A percentile compares a stretch with the other conserved stretches of the same genome.
These are phyloP conservation scores for Brettanomyces naardenensis DNA, from an alignment of 805 yeast genomes.

Conservation along the genomic window DNA sequence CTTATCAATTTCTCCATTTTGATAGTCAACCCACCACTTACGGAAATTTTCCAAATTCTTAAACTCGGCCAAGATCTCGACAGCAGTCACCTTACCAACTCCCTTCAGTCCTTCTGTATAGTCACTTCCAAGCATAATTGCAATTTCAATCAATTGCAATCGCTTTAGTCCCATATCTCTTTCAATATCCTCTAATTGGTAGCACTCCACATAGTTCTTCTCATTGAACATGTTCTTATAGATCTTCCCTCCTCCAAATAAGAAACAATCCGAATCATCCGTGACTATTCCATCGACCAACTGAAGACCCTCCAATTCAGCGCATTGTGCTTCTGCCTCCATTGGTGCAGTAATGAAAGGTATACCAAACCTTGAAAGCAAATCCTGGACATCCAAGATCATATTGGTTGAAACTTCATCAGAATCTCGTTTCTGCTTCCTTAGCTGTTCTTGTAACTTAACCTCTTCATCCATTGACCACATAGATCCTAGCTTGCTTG, in stretches of 20 bases:
- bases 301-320: slow-evolving; percentile 56
- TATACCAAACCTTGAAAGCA: slow-evolving; percentile 80
- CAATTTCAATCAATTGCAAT: slow-evolving; percentile 65
- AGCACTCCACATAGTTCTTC: slow-evolving; percentile 85
- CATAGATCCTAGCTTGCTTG: slow-evolving; percentile 5
- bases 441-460: slow-evolving; percentile 50
- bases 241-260: slow-evolving; percentile 80
- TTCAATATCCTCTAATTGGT: slow-evolving; percentile 50
- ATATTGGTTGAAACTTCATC: slow-evolving; percentile 84
- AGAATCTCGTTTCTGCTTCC: slow-evolving; percentile 72
- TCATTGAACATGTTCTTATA: slow-evolving; percentile 94
- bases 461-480: slow-evolving; percentile 35
- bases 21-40: slow-evolving; percentile 52
- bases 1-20: slow-evolving; percentile 30
- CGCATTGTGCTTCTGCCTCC: slow-evolving; percentile 99
- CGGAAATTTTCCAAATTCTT: slow-evolving; percentile 34
- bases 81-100: slow-evolving; percentile 87
- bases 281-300: slow-evolving; percentile 94
- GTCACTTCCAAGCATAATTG: slow-evolving; percentile 84
- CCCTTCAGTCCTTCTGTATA: slow-evolving; percentile 91
- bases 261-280: slow-evolving; percentile 94
- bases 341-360: slow-evolving; percentile 95
- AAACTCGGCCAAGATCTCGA: slow-evolving; percentile 87
- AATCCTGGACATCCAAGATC: slow-evolving; percentile 86
- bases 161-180: slow-evolving; percentile 59